Conservation (phyloP, 2,329 filamentous ascomycete species). For the Dactylellina drechsleri region DNA sequence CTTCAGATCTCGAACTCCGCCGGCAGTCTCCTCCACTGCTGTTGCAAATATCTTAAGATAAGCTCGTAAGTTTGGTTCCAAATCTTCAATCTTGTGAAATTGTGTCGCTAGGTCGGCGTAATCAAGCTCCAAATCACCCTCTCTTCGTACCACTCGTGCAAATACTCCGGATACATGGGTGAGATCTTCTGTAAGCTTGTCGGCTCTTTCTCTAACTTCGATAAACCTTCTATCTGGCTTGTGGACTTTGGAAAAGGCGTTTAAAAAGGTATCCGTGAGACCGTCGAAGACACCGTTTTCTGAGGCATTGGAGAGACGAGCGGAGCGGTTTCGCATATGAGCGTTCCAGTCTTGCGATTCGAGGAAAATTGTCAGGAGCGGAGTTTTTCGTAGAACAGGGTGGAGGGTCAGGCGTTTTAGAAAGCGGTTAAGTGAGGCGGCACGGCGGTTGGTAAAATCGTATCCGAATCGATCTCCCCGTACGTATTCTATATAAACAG, state of each 20-base stretch:
- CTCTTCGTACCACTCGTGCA: conserved; percentile 84
- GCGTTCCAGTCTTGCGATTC: conserved; percentile 97
- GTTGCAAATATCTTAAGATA: conserved; percentile 86
- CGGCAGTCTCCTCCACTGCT: conserved; percentile 82
- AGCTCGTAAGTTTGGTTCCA: conserved; percentile 86
- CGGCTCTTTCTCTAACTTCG: conserved; percentile 89
- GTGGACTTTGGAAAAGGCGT: conserved; percentile 95
- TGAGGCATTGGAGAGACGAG: conserved; percentile 68
- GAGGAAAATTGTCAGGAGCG: conserved; percentile 86
- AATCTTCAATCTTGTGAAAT: conserved; percentile 88
- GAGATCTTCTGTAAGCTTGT: conserved; percentile 94
- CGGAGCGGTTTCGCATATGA: conserved; percentile 83
- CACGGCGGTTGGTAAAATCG: conserved; percentile 89
- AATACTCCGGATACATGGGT: conserved; percentile 96
- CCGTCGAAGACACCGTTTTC: conserved; percentile 85
- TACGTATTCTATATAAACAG: conserved; percentile 77
- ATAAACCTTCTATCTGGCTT: conserved; percentile 94
- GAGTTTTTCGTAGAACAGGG: conserved; percentile 83
- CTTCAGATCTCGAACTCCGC: conserved; percentile 80
- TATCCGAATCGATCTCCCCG: conserved; percentile 92
- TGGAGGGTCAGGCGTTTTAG: conserved; percentile 86
- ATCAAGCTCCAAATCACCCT: conserved; percentile 86
- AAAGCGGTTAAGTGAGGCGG: conserved; percentile 91
- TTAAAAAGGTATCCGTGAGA: conserved; percentile 95
- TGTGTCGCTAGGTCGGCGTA: conserved; percentile 90